phyloP scores from a whole-genome alignment of 495 filamentous ascomycete species.

The Aspergillus steynii region DNA sequence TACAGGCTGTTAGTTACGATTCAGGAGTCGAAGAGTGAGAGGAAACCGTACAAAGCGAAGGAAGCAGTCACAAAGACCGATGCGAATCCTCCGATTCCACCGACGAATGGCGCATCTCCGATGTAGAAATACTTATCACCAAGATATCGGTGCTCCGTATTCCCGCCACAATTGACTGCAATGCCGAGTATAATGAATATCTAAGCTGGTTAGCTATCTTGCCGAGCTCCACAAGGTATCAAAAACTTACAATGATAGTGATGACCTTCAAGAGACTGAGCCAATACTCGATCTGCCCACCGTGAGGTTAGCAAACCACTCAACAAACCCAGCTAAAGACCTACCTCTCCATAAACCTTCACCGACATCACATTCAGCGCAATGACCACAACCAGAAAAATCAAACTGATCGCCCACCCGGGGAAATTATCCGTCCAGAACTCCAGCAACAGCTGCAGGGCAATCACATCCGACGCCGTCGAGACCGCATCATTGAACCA shows the following conservation, averaged over 20 bases:
- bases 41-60: conserved; percentile 43
- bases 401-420: conserved; percentile 52
- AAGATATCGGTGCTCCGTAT: conserved; percentile 45
- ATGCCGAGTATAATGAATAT: conserved; percentile 56
- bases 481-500: conserved; percentile 62
- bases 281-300: conserved; percentile 52
- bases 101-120: conserved; percentile 54
- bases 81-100: conserved; percentile 53
- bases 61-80: conserved; percentile 56
- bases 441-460: conserved; percentile 52
- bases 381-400: conserved; percentile 53
- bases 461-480: conserved; percentile 55
- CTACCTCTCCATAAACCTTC: conserved; percentile 54
- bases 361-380: conserved; percentile 52
- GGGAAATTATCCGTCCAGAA: conserved; percentile 56
- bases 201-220: conserved; percentile 21
- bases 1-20: conserved; percentile 19
- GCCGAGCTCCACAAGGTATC: not conserved
- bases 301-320: conserved; percentile 6
- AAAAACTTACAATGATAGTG: conserved; percentile 49
- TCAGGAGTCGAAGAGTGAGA: not conserved
- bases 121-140: conserved; percentile 46
- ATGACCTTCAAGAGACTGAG: conserved; percentile 56
- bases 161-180: conserved; percentile 52
- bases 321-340: conserved; percentile 7